phyloP scores from a whole-genome alignment of 2,329 filamentous ascomycete genomes.

The Hymenoscyphus fraxineus region DNA sequence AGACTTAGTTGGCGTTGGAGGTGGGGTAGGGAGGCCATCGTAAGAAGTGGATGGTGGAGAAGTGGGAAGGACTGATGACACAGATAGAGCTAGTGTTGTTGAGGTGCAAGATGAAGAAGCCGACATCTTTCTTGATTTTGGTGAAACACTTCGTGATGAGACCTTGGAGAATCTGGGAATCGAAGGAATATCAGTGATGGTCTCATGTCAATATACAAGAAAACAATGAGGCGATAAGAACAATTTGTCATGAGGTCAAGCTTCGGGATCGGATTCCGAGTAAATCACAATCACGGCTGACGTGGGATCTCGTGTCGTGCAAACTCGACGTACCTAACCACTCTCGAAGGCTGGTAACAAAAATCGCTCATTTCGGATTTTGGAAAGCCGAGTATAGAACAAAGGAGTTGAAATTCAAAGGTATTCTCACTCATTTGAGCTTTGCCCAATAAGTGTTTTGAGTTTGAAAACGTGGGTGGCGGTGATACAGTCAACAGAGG shows the following conservation, averaged over 20 bases:
- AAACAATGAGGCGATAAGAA: neutral
- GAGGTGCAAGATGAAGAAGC: neutral
- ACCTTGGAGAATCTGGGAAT: neutral
- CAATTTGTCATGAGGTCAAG: neutral
- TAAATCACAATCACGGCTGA: neutral
- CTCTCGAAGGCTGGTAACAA: neutral
- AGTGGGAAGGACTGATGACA: neutral
- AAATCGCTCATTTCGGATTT: slow-evolving; percentile 4
- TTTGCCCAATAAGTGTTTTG: neutral
- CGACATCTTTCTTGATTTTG: neutral
- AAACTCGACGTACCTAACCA: neutral
- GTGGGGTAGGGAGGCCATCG: slow-evolving; percentile 3
- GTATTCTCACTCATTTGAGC: slow-evolving; percentile 7
- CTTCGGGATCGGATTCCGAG: neutral
- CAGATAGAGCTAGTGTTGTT: neutral
- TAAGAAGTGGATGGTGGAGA: slow-evolving; percentile 5
- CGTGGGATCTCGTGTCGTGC: neutral
- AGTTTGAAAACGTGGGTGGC: neutral
- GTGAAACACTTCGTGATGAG: neutral
- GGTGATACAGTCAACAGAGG: neutral
- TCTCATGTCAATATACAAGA: neutral
- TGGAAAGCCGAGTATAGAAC: neutral
- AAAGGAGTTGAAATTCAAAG: slow-evolving; percentile 2
- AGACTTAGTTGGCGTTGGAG: slow-evolving; percentile 4
- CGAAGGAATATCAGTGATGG: neutral